Evolutionary conservation across 768 basidiomycete species (phyloP), one percentile per base, ranked within the genome.

Genomic region (Macrocybe gigantea): DNA sequence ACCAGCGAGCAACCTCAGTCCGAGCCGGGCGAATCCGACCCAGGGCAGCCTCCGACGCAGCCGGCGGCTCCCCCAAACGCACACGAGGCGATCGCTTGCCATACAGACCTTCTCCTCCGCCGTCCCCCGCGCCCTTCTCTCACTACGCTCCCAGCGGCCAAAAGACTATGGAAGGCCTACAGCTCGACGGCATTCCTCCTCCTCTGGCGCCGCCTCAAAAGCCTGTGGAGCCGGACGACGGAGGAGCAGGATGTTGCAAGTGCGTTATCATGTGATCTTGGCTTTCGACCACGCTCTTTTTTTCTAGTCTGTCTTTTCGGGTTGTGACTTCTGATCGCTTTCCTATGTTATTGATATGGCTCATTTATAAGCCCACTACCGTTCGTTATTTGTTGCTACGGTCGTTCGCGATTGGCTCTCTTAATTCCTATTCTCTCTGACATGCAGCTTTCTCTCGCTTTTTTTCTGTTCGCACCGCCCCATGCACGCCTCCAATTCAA

Each of bases 261-360:
- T 91, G 88, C 67, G 68, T 87, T 56, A 75, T 91, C 63, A 91
- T 91, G 88, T 91, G 79, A 88, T 52, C 41, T 36, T 42, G 34
- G 48, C 43, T 39, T 44, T n/a, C 41, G 12, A 29, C 11, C 32
- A 33, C 38, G 38, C 48, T 4, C 22, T 1, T 22, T 22, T 29
- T 42, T 15, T 50, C 14, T 5, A n/a, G 10, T 35, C 33, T 41
- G n/a, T 14, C n/a, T 30, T 22, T 30, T 15, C 14, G 10, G 39
- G 13, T 34, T 10, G 9, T 11, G 4, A 6, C 34, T 45, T 34
- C 22, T 22, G 22, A 22, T 22, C 22, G 22, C 22, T 22, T 22
- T 22, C 22, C 22, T 22, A 22, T 22, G 22, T 22, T 22, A 22
- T 22, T 22, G 22, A 22, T 22, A 22, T 22, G 22, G 22, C 22